These are phyloP conservation scores for Paxillus rubicundulus DNA, from an alignment of 768 basidiomycete species.

Conservation along the genomic window DNA sequence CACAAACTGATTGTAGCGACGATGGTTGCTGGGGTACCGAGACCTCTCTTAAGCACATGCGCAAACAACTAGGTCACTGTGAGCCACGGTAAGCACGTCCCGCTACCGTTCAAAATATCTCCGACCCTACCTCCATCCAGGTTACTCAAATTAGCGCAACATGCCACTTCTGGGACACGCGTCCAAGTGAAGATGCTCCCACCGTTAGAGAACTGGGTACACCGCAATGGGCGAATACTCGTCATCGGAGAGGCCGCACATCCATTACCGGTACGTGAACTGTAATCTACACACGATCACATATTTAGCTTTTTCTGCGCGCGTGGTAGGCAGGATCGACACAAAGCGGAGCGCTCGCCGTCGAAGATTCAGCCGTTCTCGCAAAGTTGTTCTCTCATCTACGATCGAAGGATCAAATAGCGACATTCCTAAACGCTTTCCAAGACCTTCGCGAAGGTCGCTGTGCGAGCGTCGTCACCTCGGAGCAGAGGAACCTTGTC, in stretches of 20 bases:
- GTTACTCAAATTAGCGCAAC: constrained; percentile 36
- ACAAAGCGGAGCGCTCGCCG: constrained; percentile 48
- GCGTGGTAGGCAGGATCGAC: constrained; percentile 49
- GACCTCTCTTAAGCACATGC: constrained; percentile 34
- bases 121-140: constrained; percentile 19
- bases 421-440: constrained; percentile 50
- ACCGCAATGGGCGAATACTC: constrained; percentile 45
- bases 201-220: constrained; percentile 48
- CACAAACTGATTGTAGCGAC: constrained; percentile 27
- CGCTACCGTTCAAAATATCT: not conserved
- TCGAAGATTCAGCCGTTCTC: constrained; percentile 64
- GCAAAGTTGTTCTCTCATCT: constrained; percentile 59
- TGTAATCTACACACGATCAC: not conserved
- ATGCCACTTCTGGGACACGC: constrained; percentile 35
- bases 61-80: constrained; percentile 25
- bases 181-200: constrained; percentile 38
- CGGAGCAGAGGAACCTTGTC: constrained; percentile 44
- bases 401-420: constrained; percentile 44
- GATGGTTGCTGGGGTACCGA: constrained; percentile 35
- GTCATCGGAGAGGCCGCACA: constrained; percentile 64
- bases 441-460: constrained; percentile 58
- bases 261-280: constrained; percentile 46
- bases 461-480: constrained; percentile 43
- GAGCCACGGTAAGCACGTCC: constrained; percentile 37
- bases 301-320: not conserved